Conservation (phyloP, 345 rosid species). For the Combretum micranthum region DNA sequence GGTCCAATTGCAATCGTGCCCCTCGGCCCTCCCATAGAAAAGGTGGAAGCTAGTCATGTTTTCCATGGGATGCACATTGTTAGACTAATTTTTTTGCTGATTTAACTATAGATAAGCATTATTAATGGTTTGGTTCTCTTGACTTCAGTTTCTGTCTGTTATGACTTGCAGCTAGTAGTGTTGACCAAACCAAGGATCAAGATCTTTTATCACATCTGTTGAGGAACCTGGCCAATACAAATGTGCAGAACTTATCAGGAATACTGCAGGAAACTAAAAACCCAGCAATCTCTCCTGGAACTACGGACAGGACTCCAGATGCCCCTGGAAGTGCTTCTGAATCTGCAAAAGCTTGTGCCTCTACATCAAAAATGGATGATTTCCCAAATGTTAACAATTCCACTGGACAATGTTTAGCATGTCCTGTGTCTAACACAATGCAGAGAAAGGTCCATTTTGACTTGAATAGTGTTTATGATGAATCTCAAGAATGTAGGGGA, state of each 20-base stretch:
- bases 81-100: not conserved
- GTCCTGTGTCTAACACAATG: too few species aligned
- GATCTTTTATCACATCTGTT: slow-evolving; percentile 55
- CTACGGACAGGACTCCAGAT: slow-evolving; percentile 21
- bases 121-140: not conserved
- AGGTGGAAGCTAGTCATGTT: too few species aligned
- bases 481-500: slow-evolving; percentile 40
- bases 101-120: too few species aligned
- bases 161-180: slow-evolving; percentile 39
- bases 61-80: not conserved
- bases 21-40: too few species aligned
- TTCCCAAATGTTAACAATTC: slow-evolving; percentile 2
- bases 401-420: slow-evolving; percentile 3
- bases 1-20: too few species aligned
- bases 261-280: slow-evolving; percentile 36
- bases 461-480: slow-evolving; percentile 50
- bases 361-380: slow-evolving; percentile 4
- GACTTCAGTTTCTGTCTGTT: not conserved
- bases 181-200: slow-evolving; percentile 48
- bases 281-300: slow-evolving; percentile 21
- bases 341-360: slow-evolving; percentile 26
- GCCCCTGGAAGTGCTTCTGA: slow-evolving; percentile 14
- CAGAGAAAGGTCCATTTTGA: slow-evolving; percentile 19
- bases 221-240: slow-evolving; percentile 39
- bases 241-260: slow-evolving; percentile 34